Evolutionary conservation across 495 filamentous ascomycete species (phyloP).

Genomic region (Penicillium verhagenii): DNA sequence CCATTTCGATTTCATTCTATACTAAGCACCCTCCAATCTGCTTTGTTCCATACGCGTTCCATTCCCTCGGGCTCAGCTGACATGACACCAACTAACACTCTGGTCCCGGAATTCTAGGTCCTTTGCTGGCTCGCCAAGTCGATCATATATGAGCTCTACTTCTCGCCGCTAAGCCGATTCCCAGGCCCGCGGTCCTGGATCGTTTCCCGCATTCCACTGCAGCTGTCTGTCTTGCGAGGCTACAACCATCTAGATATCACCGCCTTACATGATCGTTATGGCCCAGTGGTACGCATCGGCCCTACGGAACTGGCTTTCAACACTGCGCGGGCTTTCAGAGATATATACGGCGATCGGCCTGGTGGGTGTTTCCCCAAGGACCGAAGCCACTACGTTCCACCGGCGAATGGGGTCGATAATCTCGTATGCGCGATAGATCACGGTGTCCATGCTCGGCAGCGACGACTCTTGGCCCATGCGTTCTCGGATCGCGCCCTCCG

Average conservation of each 20-base stretch:
- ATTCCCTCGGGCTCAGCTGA: not conserved
- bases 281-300: slow-evolving; percentile 52
- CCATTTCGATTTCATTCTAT: not conserved
- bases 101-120: slow-evolving; percentile 8
- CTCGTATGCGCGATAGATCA: slow-evolving; percentile 21
- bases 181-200: slow-evolving; percentile 52
- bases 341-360: slow-evolving; percentile 54
- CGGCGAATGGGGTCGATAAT: slow-evolving; percentile 23
- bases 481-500: slow-evolving; percentile 49
- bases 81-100: slow-evolving; percentile 12
- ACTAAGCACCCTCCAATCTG: not conserved
- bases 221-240: slow-evolving; percentile 24
- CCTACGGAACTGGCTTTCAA: slow-evolving; percentile 58
- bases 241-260: slow-evolving; percentile 20
- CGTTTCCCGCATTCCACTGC: slow-evolving; percentile 37
- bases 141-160: slow-evolving; percentile 46
- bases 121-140: slow-evolving; percentile 11
- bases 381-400: slow-evolving; percentile 19
- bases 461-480: slow-evolving; percentile 42
- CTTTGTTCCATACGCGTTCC: not conserved
- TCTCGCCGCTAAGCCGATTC: slow-evolving; percentile 48
- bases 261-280: slow-evolving; percentile 38
- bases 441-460: slow-evolving; percentile 32
- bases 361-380: slow-evolving; percentile 30
- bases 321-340: slow-evolving; percentile 52